Percentiles rank a stretch among this genome's conserved stretches.
phyloP scores from a whole-genome alignment of 768 basidiomycete genomes.

The Leccinum aurantiacum region DNA sequence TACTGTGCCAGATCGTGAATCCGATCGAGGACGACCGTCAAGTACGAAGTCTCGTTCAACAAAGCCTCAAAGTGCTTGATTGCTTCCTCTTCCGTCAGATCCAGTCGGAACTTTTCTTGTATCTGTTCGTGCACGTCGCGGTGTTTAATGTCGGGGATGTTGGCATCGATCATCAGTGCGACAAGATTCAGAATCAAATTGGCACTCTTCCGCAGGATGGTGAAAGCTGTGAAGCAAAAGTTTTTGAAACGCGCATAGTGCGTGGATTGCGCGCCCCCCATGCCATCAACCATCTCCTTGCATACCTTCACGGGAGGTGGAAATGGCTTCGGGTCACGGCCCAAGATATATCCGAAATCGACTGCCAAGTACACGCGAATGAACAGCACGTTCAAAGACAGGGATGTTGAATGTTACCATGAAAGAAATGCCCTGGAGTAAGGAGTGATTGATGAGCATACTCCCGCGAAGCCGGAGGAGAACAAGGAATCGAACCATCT shows the following conservation, averaged over 20 bases:
- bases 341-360: constrained; percentile 98
- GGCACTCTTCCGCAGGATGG: constrained; percentile 92
- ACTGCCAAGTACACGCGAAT: constrained; percentile 47
- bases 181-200: constrained; percentile 97
- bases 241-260: constrained; percentile 96
- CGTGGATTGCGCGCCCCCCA: constrained; percentile 96
- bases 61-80: constrained; percentile 95
- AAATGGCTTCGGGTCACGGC: constrained; percentile 95
- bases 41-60: constrained; percentile 91
- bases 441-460: constrained; percentile 3
- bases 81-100: constrained; percentile 94
- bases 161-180: constrained; percentile 95
- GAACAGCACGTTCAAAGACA: not conserved
- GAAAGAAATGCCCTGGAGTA: constrained; percentile 85
- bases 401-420: constrained; percentile 54
- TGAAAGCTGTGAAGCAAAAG: constrained; percentile 97
- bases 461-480: not conserved
- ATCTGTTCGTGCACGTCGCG: constrained; percentile 86
- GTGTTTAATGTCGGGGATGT: constrained; percentile 96
- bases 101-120: constrained; percentile 94
- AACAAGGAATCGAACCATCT: constrained; percentile 57
- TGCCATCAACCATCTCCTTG: constrained; percentile 99
- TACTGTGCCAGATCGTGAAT: constrained; percentile 92
- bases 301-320: constrained; percentile 98
- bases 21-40: constrained; percentile 89